These are phyloP conservation scores for Mycena vulgaris DNA, from an alignment of 768 basidiomycete genomes.

Conservation along the genomic window DNA sequence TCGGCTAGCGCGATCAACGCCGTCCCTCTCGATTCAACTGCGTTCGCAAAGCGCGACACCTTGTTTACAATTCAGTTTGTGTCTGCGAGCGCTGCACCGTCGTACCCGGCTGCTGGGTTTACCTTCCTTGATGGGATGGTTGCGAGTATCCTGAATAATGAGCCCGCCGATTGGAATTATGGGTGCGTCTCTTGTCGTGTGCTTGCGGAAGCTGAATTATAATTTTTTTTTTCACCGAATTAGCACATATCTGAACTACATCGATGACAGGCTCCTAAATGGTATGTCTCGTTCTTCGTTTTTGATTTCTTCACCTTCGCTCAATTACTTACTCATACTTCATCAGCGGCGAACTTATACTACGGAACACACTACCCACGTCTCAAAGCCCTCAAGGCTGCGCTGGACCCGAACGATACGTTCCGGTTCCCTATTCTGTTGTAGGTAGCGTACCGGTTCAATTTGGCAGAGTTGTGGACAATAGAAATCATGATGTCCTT, in stretches of 20 bases:
- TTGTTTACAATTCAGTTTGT: slow-evolving; percentile 54
- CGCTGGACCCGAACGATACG: slow-evolving; percentile 27
- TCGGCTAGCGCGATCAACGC: slow-evolving; percentile 49
- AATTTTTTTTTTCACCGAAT: slow-evolving; percentile 6
- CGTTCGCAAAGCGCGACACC: slow-evolving; percentile 52
- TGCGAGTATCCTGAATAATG: slow-evolving; percentile 44
- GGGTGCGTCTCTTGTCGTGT: slow-evolving; percentile 38
- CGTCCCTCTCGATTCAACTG: slow-evolving; percentile 46
- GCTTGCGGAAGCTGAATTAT: slow-evolving; percentile 11
- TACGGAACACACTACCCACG: slow-evolving; percentile 29
- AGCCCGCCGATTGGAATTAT: slow-evolving; percentile 48
- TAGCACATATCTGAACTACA: slow-evolving; percentile 58
- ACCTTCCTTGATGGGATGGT: slow-evolving; percentile 54
- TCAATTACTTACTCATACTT: slow-evolving; percentile 6
- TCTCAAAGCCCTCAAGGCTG: slow-evolving; percentile 20
- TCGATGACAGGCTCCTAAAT: slow-evolving; percentile 53
- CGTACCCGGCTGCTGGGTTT: slow-evolving; percentile 53
- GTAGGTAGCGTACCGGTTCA: slow-evolving; percentile 22
- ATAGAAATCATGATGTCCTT: slow-evolving; percentile 28
- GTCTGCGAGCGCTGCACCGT: slow-evolving; percentile 43
- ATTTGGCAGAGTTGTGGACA: slow-evolving; percentile 27
- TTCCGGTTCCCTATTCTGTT: slow-evolving; percentile 29
- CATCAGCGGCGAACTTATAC: slow-evolving; percentile 24
- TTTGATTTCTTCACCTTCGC: slow-evolving; percentile 15
- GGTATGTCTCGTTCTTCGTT: slow-evolving; percentile 44